These are phyloP conservation scores for Silene uniflora DNA, from an alignment of 148 eudicot species.

Conservation along the genomic window DNA sequence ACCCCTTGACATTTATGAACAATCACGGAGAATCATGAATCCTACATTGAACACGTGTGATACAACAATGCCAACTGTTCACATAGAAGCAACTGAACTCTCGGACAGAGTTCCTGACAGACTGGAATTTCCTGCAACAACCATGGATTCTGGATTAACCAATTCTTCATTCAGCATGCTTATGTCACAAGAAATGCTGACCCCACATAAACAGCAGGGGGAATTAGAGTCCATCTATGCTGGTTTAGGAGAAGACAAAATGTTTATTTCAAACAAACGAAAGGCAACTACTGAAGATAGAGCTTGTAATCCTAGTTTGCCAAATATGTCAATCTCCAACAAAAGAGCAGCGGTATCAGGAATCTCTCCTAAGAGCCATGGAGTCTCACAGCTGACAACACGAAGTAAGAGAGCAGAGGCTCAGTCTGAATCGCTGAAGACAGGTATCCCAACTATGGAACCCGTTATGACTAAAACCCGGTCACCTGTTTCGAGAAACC, in stretches of 20 bases:
- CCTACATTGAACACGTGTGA: conserved; percentile 10
- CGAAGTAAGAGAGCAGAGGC: conserved; percentile 20
- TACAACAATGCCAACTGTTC: neutral
- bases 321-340: conserved; percentile 29
- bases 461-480: conserved; percentile 42
- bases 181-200: conserved; percentile 26
- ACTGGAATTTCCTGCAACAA: conserved; percentile 7
- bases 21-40: conserved; percentile 3
- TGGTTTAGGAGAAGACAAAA: conserved; percentile 28
- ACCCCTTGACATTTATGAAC: conserved; percentile 1
- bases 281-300: conserved; percentile 46
- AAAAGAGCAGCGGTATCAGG: conserved; percentile 34
- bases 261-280: conserved; percentile 44
- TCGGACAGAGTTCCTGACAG: neutral
- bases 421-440: conserved; percentile 20
- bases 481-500: conserved; percentile 36
- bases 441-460: conserved; percentile 35
- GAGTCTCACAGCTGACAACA: conserved; percentile 14
- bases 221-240: conserved; percentile 25
- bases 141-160: conserved; percentile 4
- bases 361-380: conserved; percentile 21
- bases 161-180: conserved; percentile 23
- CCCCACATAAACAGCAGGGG: conserved; percentile 22
- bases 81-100: neutral
- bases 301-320: conserved; percentile 23